Base-by-base conservation (phyloP, 2,329 filamentous ascomycete genomes). In the Xylariales sp. region DNA sequence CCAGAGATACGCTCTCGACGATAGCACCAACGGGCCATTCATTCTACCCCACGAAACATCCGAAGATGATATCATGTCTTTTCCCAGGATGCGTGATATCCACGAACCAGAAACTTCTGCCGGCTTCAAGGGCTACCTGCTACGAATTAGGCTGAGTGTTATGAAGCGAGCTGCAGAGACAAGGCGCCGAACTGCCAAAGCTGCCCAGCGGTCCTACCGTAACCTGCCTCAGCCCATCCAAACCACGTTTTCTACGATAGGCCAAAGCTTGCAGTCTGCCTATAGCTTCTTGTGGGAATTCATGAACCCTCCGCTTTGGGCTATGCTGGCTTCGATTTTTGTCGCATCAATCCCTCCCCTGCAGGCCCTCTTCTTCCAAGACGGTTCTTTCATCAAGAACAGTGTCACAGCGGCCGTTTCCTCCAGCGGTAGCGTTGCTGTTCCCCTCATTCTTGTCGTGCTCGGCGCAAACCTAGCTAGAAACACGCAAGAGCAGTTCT, bases 251-350 rank as follows among this genome's bases (percentile, higher is more conserved):
- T 42, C 50, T 3, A 52, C 51, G 29, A 12, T 63, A 6, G 52
- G 57, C 33, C 47, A 41, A 10, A 49, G 66, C 14, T 65, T 59
- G 30, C 59, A 51, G 50, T 60, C 75, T 59, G 45, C 87, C 50
- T 63, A 77, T 49, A 65, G 64, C 33, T 89, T 89, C 37, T 59
- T 90, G 11, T 93, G 86, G 85, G 85, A 86, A 33, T 95, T 96
- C 61, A 97, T 98, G 91, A 97, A 97, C 63, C 91, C 93, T 29
- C 93, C 93, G 1, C 80, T 98, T 18, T 97, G 90, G 89, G 90
- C 93, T 20, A 97, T 98, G 93, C 69, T 97, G 23, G 70, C 82
- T 27, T 88, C 93, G n/a, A 83, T 97, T 31, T 66, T 95, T 35
- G 86, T 98, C 5, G 93, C 93, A 3, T 95, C 89, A 1, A 78